Evolutionary conservation across 1,139 yeast genomes (phyloP), one percentile per base, ranked within the genome.

Genomic region (Yamadazyma sp.): DNA sequence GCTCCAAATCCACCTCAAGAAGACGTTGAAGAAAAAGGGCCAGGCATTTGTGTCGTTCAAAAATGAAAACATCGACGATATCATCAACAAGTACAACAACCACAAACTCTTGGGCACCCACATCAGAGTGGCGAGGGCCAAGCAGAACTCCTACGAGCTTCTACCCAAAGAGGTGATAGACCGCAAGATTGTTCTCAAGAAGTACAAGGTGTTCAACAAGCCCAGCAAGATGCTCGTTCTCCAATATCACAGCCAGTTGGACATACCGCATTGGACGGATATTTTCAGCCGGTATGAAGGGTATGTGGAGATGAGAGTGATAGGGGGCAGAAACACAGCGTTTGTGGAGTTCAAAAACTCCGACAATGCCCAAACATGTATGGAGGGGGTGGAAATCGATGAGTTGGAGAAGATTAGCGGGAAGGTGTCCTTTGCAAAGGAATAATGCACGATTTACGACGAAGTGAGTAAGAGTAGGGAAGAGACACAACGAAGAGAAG

Each of bases 1-100:
- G 1, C 48, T 73, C 10, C 78, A 76, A 31, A 62, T 88, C 6
- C 69, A 79, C 1, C 80, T 89, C 1, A 82, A 80, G 46, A 74
- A 74, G 47, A 83, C 81, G 51, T 54, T 86, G 20, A 73, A 71
- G 42, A 71, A 86, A 75, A 73, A 81, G 41, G 96, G 96, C 2
- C 97, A 89, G 59, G 96, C 96, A 1, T 92, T 89, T 59, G 72
- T 92, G 22, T 49, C 88, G 10, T 79, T 76, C 50, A 39, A 44
- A 12, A 33, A 79, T 14, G 79, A 79, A 48, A 76, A 75, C 3
- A 64, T 88, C 45, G 68, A 66, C 17, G 65, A 74, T 1, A 49
- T 61, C 2, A 56, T 60, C 47, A 81, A 83, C 2, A 62, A 61
- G 39, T 47, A 53, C 3, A 70, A 76, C 42, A 51, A 48, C 30